These are phyloP conservation scores for Lenzites betulinus DNA, from an alignment of 768 basidiomycete genomes.

Conservation along the genomic window DNA sequence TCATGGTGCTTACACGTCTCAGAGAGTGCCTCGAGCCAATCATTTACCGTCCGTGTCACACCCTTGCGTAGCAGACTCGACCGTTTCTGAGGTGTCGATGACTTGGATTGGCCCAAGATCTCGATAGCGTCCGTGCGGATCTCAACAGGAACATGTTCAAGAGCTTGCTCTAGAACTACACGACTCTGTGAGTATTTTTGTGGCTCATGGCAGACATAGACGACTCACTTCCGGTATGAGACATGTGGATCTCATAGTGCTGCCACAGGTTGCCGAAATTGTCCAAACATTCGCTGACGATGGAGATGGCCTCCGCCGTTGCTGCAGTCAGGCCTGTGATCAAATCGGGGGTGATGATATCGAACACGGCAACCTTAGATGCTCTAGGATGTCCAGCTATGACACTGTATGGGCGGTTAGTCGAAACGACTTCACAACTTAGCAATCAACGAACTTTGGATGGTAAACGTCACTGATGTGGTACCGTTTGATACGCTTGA, in stretches of 20 bases:
- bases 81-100: constrained; percentile 67
- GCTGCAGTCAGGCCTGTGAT: constrained; percentile 65
- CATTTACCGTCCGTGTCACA: constrained; percentile 62
- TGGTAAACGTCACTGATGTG: constrained; percentile 75
- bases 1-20: constrained; percentile 38
- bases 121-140: constrained; percentile 60
- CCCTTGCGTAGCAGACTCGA: constrained; percentile 69
- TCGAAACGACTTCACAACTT: background rate
- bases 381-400: constrained; percentile 74
- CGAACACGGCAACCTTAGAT: constrained; percentile 76
- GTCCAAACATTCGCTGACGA: constrained; percentile 66
- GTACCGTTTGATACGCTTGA: constrained; percentile 79
- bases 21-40: constrained; percentile 72
- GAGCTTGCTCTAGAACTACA: constrained; percentile 64
- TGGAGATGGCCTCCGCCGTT: constrained; percentile 70
- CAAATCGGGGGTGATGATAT: constrained; percentile 80
- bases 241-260: constrained; percentile 75
- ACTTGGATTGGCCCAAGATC: constrained; percentile 66
- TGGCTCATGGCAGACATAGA: constrained; percentile 25
- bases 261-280: constrained; percentile 69
- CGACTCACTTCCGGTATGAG: constrained; percentile 67
- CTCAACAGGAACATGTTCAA: constrained; percentile 62
- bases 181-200: background rate
- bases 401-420: constrained; percentile 39
- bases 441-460: constrained; percentile 49